Evolutionary conservation across 306 rosid genomes (phyloP), one percentile per base, ranked within the genome.

Genomic region (Argentina anserina): DNA sequence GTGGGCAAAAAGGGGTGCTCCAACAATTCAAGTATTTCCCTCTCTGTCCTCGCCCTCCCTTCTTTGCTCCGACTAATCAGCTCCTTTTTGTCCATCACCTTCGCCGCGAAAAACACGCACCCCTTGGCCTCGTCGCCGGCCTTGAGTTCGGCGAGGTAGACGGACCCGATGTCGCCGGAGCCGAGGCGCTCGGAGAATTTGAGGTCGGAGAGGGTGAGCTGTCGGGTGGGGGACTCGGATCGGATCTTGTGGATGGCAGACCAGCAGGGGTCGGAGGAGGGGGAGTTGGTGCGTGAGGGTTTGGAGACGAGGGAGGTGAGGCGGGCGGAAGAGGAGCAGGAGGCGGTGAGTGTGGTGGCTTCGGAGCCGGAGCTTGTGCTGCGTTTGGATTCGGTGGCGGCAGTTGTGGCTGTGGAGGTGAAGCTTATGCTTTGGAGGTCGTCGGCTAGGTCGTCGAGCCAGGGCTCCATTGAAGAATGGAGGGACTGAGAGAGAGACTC

Each of bases 81-180:
- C 46, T 88, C 94, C 73, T 87, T 88, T 92, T 90, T 90, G 60
- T 90, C 94, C 94, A 88, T 90, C 58, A 90, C 94, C 74, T 90
- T 90, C 28, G 97, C 97, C 5, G 97, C 97, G 43, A 88, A n/a
- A n/a, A n/a, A 85, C 62, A 80, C 78, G 46, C 82, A 26, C 0
- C 81, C 80, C 0, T 78, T 82, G 28, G n/a, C 75, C 39, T 42
- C 69, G n/a, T n/a, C n/a, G 73, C 72, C 11, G 31, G 49, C 45
- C 80, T 82, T 90, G 7, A 90, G 80, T 28, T 87, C 90, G 0
- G 90, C 82, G 0, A 90, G 82, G 77, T 85, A 88, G 8, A 90
- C 97, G 21, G 94, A 86, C 60, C 97, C 92, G 37, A 90, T 90
- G 80, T 90, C 97, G 39, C 97, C 97, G 55, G 92, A 75, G 55